phyloP scores from a whole-genome alignment of 805 yeast species.

The Kazachstania viticola region DNA sequence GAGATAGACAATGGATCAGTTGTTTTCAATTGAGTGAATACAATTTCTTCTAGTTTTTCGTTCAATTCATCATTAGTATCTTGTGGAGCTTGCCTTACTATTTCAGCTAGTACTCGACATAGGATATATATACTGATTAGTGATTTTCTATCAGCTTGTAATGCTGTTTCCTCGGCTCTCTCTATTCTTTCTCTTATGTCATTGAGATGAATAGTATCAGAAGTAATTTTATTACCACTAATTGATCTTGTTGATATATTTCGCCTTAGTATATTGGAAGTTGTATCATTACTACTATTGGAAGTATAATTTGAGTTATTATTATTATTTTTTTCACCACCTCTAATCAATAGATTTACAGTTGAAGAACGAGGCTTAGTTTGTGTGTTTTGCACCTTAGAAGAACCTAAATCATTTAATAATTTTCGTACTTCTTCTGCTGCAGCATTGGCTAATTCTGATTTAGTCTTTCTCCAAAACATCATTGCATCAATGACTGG shows the following conservation, averaged over 20 bases:
- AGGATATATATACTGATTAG: conserved; percentile 77
- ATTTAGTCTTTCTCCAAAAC: conserved; percentile 94
- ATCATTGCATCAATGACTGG: conserved; percentile 95
- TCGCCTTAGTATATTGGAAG: conserved; percentile 32
- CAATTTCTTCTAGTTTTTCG: conserved; percentile 82
- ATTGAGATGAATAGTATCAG: conserved; percentile 51
- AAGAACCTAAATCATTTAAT: conserved; percentile 27
- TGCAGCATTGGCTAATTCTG: conserved; percentile 68
- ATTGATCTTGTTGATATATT: conserved; percentile 39
- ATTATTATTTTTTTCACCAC: too few species aligned
- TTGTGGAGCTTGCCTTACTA: conserved; percentile 76
- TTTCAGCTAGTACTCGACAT: conserved; percentile 86
- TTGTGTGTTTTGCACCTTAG: too few species aligned
- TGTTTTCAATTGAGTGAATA: conserved; percentile 76
- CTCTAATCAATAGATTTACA: neutral
- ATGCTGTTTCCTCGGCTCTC: conserved; percentile 49
- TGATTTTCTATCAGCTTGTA: conserved; percentile 79
- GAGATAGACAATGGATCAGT: conserved; percentile 69
- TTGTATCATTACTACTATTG: neutral
- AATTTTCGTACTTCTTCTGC: conserved; percentile 40
- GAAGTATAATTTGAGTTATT: neutral
- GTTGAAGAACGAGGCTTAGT: conserved; percentile 2
- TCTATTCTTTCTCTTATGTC: conserved; percentile 29
- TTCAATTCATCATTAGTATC: conserved; percentile 68
- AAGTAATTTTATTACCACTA: conserved; percentile 10